These are phyloP conservation scores for Trichomonas gallinae DNA, from an alignment of 208 protist species.

Conservation along the genomic window DNA sequence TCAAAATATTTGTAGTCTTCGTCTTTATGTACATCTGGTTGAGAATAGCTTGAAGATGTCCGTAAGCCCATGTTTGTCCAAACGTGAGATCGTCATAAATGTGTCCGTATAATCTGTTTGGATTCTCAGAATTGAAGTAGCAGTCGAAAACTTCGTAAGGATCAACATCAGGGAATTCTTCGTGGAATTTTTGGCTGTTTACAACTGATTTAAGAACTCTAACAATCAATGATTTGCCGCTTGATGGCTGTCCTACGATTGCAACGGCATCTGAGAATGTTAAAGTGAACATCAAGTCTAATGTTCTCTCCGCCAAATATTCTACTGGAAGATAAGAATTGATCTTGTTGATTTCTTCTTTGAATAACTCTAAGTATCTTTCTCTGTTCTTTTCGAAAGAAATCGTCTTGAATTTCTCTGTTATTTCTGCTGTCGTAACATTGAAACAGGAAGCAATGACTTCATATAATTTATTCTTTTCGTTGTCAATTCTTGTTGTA, in stretches of 20 bases:
- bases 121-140: background rate
- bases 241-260: background rate
- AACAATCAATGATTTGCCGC: background rate
- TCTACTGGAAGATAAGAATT: background rate
- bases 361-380: background rate
- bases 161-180: background rate
- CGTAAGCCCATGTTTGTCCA: background rate
- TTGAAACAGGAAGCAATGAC: background rate
- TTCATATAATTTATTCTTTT: background rate
- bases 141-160: background rate
- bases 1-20: background rate
- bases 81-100: background rate
- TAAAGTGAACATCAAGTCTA: background rate
- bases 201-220: background rate
- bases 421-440: background rate
- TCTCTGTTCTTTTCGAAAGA: too few relatives aligned
- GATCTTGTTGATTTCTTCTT: background rate
- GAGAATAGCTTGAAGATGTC: background rate
- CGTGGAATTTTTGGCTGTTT: background rate
- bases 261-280: background rate
- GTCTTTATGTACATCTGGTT: background rate
- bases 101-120: background rate
- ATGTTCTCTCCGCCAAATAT: background rate
- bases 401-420: background rate
- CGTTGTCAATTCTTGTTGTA: background rate